Percentiles rank a stretch among this genome's conserved stretches.
Conservation (phyloP, 345 rosid species). For the Aurinia saxatilis region DNA sequence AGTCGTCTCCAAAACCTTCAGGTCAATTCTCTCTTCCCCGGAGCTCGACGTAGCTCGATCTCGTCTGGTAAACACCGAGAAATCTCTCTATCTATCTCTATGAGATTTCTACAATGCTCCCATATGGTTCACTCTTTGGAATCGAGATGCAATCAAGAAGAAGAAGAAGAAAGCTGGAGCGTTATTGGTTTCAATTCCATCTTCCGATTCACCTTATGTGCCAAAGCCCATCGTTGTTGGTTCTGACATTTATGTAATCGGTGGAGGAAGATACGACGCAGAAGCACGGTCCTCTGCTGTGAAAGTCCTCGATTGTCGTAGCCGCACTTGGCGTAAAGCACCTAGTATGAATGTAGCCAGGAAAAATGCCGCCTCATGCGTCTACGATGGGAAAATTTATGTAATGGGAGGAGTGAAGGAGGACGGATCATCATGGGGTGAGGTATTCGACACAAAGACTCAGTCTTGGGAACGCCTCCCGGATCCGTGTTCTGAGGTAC, state of each 20-base stretch:
- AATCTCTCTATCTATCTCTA: no score
- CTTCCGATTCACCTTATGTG: not conserved
- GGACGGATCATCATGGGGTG: no score
- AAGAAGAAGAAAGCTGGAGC: not conserved
- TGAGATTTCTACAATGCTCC: no score
- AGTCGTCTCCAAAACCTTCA: no score
- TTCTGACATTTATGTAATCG: not conserved
- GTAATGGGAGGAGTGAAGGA: no score
- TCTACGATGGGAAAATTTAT: not conserved
- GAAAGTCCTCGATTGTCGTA: not conserved
- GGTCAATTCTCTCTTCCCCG: not conserved
- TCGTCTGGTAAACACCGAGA: not conserved
- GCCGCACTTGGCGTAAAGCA: not conserved
- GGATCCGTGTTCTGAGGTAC: not conserved
- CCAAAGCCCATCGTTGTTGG: no score
- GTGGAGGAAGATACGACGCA: not conserved
- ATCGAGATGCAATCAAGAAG: no score
- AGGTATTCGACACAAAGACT: no score
- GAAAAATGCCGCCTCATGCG: not conserved
- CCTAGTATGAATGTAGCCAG: not conserved
- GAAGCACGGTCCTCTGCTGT: not conserved
- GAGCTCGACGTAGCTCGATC: not conserved
- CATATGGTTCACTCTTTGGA: no score
- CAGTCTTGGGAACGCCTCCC: no score
- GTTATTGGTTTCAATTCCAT: not conserved